A percentile compares a stretch with the other conserved stretches of the same genome.
Conservation (phyloP, 2,329 filamentous ascomycete genomes). For the Cylindrodendrum hubeiense region DNA sequence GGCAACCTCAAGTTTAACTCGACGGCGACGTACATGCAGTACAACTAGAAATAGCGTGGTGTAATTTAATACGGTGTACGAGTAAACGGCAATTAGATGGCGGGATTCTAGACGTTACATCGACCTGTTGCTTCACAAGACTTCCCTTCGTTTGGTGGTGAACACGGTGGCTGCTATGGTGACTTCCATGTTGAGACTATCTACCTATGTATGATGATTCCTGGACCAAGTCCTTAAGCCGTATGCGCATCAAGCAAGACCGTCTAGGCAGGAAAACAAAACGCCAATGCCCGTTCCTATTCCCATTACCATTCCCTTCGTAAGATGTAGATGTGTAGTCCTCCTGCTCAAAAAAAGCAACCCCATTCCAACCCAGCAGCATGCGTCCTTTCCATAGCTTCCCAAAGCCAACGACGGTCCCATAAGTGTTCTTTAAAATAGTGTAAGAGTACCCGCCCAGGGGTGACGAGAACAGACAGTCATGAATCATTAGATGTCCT, state of each 20-base stretch:
- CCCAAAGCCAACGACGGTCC: conserved; percentile 2
- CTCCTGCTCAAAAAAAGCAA: conserved; percentile 3
- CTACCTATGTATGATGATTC: conserved; percentile 32
- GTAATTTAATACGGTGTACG: conserved; percentile 50
- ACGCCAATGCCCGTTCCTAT: conserved; percentile 34
- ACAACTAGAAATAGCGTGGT: conserved; percentile 77
- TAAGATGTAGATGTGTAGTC: conserved; percentile 11
- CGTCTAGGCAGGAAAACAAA: conserved; percentile 24
- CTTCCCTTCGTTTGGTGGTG: not conserved
- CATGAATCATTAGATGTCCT: conserved; percentile 24
- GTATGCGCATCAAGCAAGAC: conserved; percentile 18
- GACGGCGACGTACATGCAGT: conserved; percentile 98
- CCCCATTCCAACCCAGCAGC: conserved; percentile 5
- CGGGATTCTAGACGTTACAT: conserved; percentile 41
- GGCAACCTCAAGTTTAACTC: conserved; percentile 99
- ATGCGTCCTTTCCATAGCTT: conserved; percentile 1
- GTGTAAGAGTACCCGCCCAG: conserved; percentile 12
- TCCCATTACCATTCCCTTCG: conserved; percentile 28
- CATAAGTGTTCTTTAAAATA: conserved; percentile 15
- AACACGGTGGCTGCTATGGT: conserved; percentile 5
- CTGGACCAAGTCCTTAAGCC: conserved; percentile 15
- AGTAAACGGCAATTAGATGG: conserved; percentile 46
- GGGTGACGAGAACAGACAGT: conserved; percentile 22
- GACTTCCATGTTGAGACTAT: conserved; percentile 29
- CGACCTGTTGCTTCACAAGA: conserved; percentile 34